These are phyloP conservation scores for Penicillium canescens DNA, from an alignment of 495 filamentous ascomycete genomes.

Conservation along the genomic window DNA sequence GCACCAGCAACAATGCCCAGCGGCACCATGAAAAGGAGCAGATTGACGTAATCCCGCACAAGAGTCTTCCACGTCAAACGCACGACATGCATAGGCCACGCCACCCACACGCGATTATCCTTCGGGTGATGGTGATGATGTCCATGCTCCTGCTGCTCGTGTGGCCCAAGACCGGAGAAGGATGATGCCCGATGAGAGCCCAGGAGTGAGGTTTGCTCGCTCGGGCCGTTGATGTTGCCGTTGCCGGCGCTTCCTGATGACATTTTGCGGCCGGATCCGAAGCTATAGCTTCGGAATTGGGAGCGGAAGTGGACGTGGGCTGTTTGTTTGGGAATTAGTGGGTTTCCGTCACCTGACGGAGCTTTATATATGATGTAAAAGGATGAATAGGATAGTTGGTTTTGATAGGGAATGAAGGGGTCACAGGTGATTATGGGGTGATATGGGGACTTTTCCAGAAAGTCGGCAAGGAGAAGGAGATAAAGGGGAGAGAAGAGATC, in stretches of 20 bases:
- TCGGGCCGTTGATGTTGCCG: conserved; percentile 27
- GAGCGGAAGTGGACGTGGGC: conserved; percentile 33
- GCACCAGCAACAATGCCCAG: conserved; percentile 79
- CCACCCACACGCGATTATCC: conserved; percentile 47
- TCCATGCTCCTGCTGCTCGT: conserved; percentile 15
- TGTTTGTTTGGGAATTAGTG: conserved; percentile 3
- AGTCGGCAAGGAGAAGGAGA: conserved; percentile 7
- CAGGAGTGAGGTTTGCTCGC: conserved; percentile 37
- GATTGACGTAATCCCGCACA: conserved; percentile 76
- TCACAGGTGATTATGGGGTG: background rate
- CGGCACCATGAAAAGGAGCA: conserved; percentile 87
- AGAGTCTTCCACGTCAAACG: conserved; percentile 55
- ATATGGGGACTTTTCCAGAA: background rate
- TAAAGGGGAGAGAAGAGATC: background rate
- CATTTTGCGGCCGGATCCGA: conserved; percentile 35
- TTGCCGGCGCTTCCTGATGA: conserved; percentile 30
- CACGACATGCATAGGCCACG: conserved; percentile 54
- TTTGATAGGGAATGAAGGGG: background rate
- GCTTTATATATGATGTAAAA: background rate
- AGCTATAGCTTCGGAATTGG: conserved; percentile 34
- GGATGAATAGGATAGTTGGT: no score
- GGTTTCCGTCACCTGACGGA: conserved; percentile 1
- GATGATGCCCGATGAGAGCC: conserved; percentile 17
- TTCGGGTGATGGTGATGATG: conserved; percentile 30
- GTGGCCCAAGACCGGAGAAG: conserved; percentile 17